Base-by-base conservation (phyloP, 1,139 yeast species). In the Saccharomyces hybrid region DNA sequence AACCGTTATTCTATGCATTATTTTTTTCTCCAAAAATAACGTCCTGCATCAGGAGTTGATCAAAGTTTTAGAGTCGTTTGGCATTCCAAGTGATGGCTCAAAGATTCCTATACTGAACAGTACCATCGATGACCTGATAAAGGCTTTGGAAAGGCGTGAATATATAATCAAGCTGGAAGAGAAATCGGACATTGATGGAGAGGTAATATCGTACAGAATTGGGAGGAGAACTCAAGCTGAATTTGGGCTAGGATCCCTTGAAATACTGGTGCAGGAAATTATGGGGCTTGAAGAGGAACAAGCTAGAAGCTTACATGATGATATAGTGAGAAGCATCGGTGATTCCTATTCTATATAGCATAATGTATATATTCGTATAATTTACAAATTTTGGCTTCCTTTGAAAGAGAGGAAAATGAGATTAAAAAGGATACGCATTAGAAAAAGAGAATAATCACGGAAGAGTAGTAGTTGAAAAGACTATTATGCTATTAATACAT, bases 161-260 rank as follows among this genome's bases (percentile, higher is more conserved):
- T 68, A 67, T 50, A 44, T 68, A 4, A 46, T 51, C 16, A 58
- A 58, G 16, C 21, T 54, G 12, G 63, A 60, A 47, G 66, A 65
- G 50, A 61, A 55, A 19, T 54, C 66, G 2, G 69, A 62, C 24
- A 52, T 58, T 1, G 64, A 58, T 24, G 63, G 63, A 21, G 64
- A 60, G 3, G 54, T 59, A 9, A 55, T 59, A 1, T 52, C 59
- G 8, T 68, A 65, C 56, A 53, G 64, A 24, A 53, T 66, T 3
- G 71, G 70, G 2, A 60, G 66, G 56, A 54, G 69, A 44, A 62
- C 70, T 2, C 63, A 58, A 46, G 56, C 55, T 4, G 71, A 67
- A 47, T 65, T 68, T 50, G 62, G 58, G 6, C 48, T 62, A 27
- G 60, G 60, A 9, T 54, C 69, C 1, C 55, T 68, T 12, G 55